Evolutionary conservation across 2,329 filamentous ascomycete species (phyloP), one percentile per base, ranked within the genome.

Genomic region (Sclerotinia glacialis): DNA sequence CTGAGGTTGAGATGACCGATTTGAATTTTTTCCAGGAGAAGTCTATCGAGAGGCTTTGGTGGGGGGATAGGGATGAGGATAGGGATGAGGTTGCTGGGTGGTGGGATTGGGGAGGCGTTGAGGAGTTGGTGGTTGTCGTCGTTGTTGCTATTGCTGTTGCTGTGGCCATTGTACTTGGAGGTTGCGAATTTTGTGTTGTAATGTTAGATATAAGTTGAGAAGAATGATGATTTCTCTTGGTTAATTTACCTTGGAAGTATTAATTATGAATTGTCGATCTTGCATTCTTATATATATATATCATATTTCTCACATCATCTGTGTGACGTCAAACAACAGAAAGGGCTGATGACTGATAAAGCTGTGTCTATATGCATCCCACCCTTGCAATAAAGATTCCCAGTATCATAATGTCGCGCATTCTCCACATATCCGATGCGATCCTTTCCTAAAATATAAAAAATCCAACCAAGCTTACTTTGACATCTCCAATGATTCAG

Each of bases 21-120:
- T 70, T 67, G 47, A 67, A 71, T 53, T 69, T 71, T 14, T 52
- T 65, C 69, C 69, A 71, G 2, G 68, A 67, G 64, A 69, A 71
- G 44, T 70, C 52, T 16, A 70, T 53, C 28, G 69, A 50, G 28
- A 71, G 61, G 14, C 56, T 67, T 34, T 63, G 46, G 40, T 46
- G 40, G 3, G 37, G 18, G 18, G 26, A 21, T 16, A n/a, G 21
- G 1, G 37, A 21, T 21, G 55, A 18, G 2, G 26, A n/a, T n/a
- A 26, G 6, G 26, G 12, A n/a, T n/a, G n/a, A n/a, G n/a, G n/a
- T n/a, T n/a, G n/a, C n/a, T n/a, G 6, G 6, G 6, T 23, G 21
- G 18, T 12, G 11, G 11, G 23, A 14, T 46, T 46, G 42, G 2
- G 34, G 26, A 12, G 55, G 42, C 34, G n/a, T n/a, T 0, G 40